Conservation (phyloP, 2,329 filamentous ascomycete genomes). For the Pyrenochaeta sp. region DNA sequence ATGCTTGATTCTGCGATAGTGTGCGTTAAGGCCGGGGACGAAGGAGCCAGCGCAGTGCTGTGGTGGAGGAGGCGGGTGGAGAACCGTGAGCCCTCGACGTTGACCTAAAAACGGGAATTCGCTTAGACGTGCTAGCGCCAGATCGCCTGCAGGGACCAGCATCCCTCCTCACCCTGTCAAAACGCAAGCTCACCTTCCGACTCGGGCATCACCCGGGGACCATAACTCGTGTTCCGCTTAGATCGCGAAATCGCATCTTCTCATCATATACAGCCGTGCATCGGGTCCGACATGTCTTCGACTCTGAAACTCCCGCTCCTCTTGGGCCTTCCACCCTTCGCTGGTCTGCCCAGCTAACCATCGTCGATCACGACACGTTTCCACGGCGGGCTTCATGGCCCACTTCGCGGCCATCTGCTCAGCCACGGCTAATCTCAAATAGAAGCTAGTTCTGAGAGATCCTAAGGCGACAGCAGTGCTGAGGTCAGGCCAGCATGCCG, state of each 20-base stretch:
- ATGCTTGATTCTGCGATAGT: neutral
- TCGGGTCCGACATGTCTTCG: neutral
- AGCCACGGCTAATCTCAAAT: neutral
- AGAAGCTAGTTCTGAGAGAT: too few species aligned
- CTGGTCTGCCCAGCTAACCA: neutral
- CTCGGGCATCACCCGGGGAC: conserved; percentile 4
- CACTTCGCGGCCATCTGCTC: neutral
- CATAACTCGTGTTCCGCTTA: neutral
- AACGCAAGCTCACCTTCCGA: neutral
- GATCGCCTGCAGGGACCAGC: neutral
- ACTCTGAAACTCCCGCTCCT: neutral
- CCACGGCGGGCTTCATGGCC: conserved; percentile 9
- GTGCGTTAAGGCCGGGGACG: conserved; percentile 3
- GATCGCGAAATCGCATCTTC: neutral
- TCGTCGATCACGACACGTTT: neutral
- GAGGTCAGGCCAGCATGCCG: neutral
- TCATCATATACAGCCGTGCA: neutral
- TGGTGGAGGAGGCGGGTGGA: neutral
- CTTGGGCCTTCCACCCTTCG: conserved; percentile 1
- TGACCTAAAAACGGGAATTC: neutral
- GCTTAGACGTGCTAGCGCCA: conserved; percentile 3
- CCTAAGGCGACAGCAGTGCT: neutral
- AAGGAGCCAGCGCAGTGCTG: neutral
- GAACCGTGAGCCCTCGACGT: conserved; percentile 4
- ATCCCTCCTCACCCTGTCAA: neutral